phyloP scores from a whole-genome alignment of 768 basidiomycete genomes.

The Mrakia hoshinonis region DNA sequence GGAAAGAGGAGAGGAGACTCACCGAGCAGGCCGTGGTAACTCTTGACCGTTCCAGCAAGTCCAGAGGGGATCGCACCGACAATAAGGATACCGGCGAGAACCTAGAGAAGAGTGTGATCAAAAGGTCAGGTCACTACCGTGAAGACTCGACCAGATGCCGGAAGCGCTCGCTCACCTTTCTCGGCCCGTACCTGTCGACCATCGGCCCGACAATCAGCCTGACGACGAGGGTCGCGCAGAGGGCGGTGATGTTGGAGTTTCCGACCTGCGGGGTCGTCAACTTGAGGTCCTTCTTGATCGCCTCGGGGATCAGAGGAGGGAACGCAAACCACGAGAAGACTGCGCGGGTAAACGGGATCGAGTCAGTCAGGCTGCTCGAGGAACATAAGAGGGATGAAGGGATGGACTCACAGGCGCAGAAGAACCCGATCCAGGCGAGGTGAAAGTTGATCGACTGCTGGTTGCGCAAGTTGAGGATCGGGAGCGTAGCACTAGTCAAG shows the following conservation, averaged over 20 bases:
- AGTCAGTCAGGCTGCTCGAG: background rate
- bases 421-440: slow-evolving; percentile 40
- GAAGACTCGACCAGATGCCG: no score
- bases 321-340: slow-evolving; percentile 51
- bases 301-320: slow-evolving; percentile 53
- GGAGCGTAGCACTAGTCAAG: slow-evolving; percentile 43
- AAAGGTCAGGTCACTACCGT: no score
- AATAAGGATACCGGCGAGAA: slow-evolving; percentile 49
- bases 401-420: slow-evolving; percentile 34
- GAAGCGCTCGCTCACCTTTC: slow-evolving; percentile 42
- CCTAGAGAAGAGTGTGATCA: no score
- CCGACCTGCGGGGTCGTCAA: slow-evolving; percentile 47
- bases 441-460: slow-evolving; percentile 51
- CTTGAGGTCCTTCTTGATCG: slow-evolving; percentile 50
- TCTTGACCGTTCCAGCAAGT: slow-evolving; percentile 49
- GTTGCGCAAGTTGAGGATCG: slow-evolving; percentile 48
- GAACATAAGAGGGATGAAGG: slow-evolving; percentile 48
- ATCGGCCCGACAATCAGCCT: slow-evolving; percentile 50
- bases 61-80: slow-evolving; percentile 55
- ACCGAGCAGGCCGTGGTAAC: slow-evolving; percentile 40
- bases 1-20: background rate
- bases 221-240: slow-evolving; percentile 40
- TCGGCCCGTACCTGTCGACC: slow-evolving; percentile 47
- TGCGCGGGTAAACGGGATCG: background rate
- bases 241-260: slow-evolving; percentile 33